Percentiles rank a stretch among this genome's conserved stretches.
Evolutionary conservation across 2,329 filamentous ascomycete genomes (phyloP).

Genomic region (Talaromyces sp.): DNA sequence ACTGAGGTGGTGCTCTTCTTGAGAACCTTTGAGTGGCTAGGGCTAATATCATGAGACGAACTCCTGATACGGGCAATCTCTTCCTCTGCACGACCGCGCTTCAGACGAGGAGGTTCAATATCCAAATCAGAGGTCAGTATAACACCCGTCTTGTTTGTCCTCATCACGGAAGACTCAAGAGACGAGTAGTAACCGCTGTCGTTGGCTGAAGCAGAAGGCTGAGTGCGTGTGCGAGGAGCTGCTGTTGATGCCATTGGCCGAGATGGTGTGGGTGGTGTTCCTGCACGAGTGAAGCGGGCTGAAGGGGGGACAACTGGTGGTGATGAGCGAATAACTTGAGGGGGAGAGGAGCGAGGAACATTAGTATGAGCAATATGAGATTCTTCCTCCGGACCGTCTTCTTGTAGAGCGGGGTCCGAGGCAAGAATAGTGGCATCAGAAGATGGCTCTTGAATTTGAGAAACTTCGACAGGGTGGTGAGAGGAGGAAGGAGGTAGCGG

Average conservation of each 20-base stretch:
- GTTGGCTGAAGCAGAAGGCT: slow-evolving; percentile 71
- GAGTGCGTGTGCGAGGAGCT: slow-evolving; percentile 65
- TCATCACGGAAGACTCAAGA: slow-evolving; percentile 82
- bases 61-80: slow-evolving; percentile 91
- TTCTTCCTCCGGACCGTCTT: slow-evolving; percentile 53
- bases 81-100: slow-evolving; percentile 88
- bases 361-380: slow-evolving; percentile 29
- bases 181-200: slow-evolving; percentile 98
- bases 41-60: slow-evolving; percentile 84
- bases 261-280: slow-evolving; percentile 71
- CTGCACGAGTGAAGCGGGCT: slow-evolving; percentile 58
- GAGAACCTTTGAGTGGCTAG: slow-evolving; percentile 54
- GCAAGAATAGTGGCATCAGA: slow-evolving; percentile 76
- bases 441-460: slow-evolving; percentile 57
- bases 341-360: slow-evolving; percentile 47
- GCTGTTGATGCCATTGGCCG: slow-evolving; percentile 62
- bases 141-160: slow-evolving; percentile 64
- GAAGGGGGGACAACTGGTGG: slow-evolving; percentile 66
- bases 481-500: slow-evolving; percentile 21
- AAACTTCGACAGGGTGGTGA: slow-evolving; percentile 22
- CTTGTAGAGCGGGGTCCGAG: slow-evolving; percentile 61
- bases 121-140: slow-evolving; percentile 72
- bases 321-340: slow-evolving; percentile 76
- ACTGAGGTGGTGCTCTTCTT: slow-evolving; percentile 35
- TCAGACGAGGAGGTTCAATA: slow-evolving; percentile 73